Conservation (phyloP, 2,329 filamentous ascomycete genomes). For the Penicillium sp. region DNA sequence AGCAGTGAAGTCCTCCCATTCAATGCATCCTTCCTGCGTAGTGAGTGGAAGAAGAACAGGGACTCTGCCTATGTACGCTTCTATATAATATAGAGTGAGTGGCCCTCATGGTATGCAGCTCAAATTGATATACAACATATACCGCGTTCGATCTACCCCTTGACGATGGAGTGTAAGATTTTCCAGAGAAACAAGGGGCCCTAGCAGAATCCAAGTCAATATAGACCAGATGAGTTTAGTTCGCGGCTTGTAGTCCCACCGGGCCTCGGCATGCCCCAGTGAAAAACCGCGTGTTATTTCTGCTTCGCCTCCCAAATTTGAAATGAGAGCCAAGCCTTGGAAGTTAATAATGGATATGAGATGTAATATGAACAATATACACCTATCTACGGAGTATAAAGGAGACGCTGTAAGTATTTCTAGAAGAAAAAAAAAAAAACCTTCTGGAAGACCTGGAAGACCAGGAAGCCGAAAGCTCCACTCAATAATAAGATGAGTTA, state of each 20-base stretch:
- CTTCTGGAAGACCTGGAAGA: background rate
- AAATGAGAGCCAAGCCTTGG: background rate
- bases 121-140: background rate
- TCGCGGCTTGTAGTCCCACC: background rate
- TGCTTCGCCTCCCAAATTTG: background rate
- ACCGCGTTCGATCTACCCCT: background rate
- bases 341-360: background rate
- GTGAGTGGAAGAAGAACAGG: background rate
- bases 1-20: background rate
- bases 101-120: background rate
- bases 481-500: background rate
- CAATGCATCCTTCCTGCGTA: background rate
- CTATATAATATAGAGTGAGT: background rate
- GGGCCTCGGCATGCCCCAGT: constrained; percentile 4
- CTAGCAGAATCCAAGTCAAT: background rate
- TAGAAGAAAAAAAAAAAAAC: background rate
- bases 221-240: background rate
- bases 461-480: constrained; percentile 3
- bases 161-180: background rate
- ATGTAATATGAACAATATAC: background rate
- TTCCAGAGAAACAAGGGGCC: background rate
- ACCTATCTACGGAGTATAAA: background rate
- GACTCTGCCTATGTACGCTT: background rate
- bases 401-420: background rate
- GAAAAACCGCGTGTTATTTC: background rate